These are phyloP conservation scores for Cyclocybe aegerita DNA, from an alignment of 768 basidiomycete genomes.

Conservation along the genomic window DNA sequence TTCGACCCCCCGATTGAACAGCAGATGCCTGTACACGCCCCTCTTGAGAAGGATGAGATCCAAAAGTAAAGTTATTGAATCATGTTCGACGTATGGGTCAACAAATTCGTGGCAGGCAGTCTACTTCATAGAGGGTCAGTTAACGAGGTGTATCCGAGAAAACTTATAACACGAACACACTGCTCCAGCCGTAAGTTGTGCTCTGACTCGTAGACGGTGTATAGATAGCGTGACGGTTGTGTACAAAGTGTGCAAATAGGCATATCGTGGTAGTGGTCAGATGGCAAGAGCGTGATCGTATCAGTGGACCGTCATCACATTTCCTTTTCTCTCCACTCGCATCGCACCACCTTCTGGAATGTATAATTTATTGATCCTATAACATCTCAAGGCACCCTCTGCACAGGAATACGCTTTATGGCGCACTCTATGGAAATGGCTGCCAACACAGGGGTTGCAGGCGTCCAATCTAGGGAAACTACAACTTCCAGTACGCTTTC, in stretches of 20 bases:
- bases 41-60: slow-evolving; percentile 83
- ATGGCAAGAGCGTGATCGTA: not conserved
- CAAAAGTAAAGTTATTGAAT: slow-evolving; percentile 68
- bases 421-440: too few species aligned
- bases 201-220: slow-evolving; percentile 79
- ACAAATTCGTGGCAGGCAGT: slow-evolving; percentile 66
- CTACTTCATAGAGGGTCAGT: slow-evolving; percentile 30
- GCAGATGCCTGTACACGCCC: slow-evolving; percentile 77
- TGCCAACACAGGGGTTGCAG: too few species aligned
- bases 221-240: slow-evolving; percentile 59
- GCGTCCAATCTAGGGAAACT: too few species aligned
- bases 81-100: slow-evolving; percentile 88
- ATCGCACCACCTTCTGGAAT: too few species aligned
- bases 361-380: too few species aligned
- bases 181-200: slow-evolving; percentile 80
- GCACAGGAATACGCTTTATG: too few species aligned
- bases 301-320: not conserved
- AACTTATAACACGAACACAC: slow-evolving; percentile 55
- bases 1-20: slow-evolving; percentile 76
- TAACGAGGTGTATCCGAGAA: not conserved
- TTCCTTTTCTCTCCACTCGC: too few species aligned
- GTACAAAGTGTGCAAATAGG: slow-evolving; percentile 83
- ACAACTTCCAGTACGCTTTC: too few species aligned
- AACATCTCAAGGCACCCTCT: too few species aligned
- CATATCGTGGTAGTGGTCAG: slow-evolving; percentile 56